Conservation (phyloP, 1,284 basidiomycete genomes). For the Somion occarium region DNA sequence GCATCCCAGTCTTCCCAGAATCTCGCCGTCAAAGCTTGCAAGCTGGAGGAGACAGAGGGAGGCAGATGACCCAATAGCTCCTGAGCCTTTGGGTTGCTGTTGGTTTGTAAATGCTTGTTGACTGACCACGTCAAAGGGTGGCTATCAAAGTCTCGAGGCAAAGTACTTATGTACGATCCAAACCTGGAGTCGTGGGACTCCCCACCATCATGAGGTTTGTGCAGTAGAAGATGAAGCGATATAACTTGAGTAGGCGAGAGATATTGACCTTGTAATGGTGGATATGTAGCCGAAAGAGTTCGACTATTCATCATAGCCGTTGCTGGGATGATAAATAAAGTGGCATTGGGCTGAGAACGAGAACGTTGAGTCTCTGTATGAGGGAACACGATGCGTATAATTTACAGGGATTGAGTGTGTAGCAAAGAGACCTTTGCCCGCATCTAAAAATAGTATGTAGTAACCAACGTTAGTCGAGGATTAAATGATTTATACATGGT, state of each 20-base stretch:
- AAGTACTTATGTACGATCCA: slow-evolving; percentile 68
- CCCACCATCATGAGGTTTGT: slow-evolving; percentile 23
- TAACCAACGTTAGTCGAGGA: too few species aligned
- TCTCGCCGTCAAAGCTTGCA: slow-evolving; percentile 44
- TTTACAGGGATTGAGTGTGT: slow-evolving; percentile 38
- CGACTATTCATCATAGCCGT: slow-evolving; percentile 65
- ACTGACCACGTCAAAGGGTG: slow-evolving; percentile 79
- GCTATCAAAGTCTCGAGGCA: slow-evolving; percentile 63
- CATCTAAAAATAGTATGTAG: slow-evolving; percentile 34
- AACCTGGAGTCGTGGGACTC: slow-evolving; percentile 56
- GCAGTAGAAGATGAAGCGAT: slow-evolving; percentile 44
- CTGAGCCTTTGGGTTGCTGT: slow-evolving; percentile 13
- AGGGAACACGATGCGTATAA: background rate
- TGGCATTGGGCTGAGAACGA: slow-evolving; percentile 41
- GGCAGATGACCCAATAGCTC: slow-evolving; percentile 44
- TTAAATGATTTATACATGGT: background rate
- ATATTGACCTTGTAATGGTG: slow-evolving; percentile 21
- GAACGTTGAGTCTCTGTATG: background rate
- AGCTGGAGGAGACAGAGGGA: slow-evolving; percentile 39
- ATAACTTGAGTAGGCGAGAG: slow-evolving; percentile 55
- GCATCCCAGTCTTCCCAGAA: slow-evolving; percentile 59
- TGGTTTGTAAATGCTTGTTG: slow-evolving; percentile 19
- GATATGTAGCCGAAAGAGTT: slow-evolving; percentile 57
- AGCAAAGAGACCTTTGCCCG: slow-evolving; percentile 71
- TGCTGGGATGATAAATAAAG: slow-evolving; percentile 65